These are phyloP conservation scores for Diaporthe ilicicola DNA, from an alignment of 2,329 filamentous ascomycete genomes.

Conservation along the genomic window DNA sequence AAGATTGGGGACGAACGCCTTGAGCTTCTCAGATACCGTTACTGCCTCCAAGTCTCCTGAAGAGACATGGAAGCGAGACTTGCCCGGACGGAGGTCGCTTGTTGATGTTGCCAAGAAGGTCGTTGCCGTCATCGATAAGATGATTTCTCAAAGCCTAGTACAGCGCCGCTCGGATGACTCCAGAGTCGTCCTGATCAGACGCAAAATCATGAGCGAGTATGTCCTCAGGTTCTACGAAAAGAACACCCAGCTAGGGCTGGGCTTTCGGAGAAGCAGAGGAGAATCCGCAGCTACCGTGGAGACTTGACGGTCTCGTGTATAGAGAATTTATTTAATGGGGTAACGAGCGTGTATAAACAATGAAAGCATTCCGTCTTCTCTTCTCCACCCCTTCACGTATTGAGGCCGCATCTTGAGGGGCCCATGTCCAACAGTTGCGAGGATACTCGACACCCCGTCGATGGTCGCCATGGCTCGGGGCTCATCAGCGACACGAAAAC, in stretches of 20 bases:
- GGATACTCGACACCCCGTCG: not conserved
- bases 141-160: constrained; percentile 28
- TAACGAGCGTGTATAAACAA: constrained; percentile 20
- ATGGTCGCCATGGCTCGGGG: not conserved
- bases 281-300: constrained; percentile 7
- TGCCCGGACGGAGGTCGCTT: constrained; percentile 13
- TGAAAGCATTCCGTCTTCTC: not conserved
- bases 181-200: constrained; percentile 18
- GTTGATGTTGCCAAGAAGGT: constrained; percentile 26
- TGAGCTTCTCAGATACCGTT: constrained; percentile 45
- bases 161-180: constrained; percentile 11
- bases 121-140: constrained; percentile 31
- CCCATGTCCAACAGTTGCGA: not conserved
- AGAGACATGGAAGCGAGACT: constrained; percentile 37
- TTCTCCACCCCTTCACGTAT: not conserved
- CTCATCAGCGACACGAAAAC: not conserved
- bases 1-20: constrained; percentile 42
- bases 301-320: not conserved
- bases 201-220: constrained; percentile 24
- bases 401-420: not conserved
- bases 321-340: not conserved
- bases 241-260: constrained; percentile 10
- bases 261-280: not conserved
- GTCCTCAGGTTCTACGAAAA: not conserved
- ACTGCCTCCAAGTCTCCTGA: constrained; percentile 35